phyloP scores from a whole-genome alignment of 2,329 filamentous ascomycete species.

The Claviceps sp. region DNA sequence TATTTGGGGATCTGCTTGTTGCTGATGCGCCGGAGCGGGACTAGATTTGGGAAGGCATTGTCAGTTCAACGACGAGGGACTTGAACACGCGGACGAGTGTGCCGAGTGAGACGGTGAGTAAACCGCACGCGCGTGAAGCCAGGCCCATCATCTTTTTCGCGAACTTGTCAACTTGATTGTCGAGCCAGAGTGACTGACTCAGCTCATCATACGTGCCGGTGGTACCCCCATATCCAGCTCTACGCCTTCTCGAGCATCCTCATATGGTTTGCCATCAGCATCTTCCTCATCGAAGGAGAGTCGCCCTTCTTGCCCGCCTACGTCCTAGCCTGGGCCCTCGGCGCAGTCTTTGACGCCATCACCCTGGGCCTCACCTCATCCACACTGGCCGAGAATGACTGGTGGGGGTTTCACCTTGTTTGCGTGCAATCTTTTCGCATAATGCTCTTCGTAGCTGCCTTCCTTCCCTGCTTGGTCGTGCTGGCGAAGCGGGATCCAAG shows the following conservation, averaged over 20 bases:
- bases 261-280: slow-evolving; percentile 5
- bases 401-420: slow-evolving; percentile 1
- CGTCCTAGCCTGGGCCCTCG: slow-evolving; percentile 4
- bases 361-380: background rate
- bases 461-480: background rate
- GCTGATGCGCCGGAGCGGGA: too few relatives aligned
- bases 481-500: background rate
- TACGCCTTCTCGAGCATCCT: slow-evolving; percentile 5
- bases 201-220: background rate
- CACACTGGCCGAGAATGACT: background rate
- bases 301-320: slow-evolving; percentile 7
- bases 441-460: background rate
- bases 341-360: slow-evolving; percentile 3
- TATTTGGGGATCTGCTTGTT: too few relatives aligned
- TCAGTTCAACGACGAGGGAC: background rate
- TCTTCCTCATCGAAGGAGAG: slow-evolving; percentile 5
- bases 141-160: too few relatives aligned
- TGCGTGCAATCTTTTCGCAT: background rate
- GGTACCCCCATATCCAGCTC: background rate
- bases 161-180: too few relatives aligned
- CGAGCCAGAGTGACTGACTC: background rate
- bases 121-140: background rate
- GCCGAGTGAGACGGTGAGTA: slow-evolving; percentile 1
- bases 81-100: background rate
- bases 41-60: slow-evolving; percentile 1